A percentile compares a stretch with the other conserved stretches of the same genome.
phyloP scores from a whole-genome alignment of 2,329 filamentous ascomycete genomes.

The Colletotrichum euphorbiae region DNA sequence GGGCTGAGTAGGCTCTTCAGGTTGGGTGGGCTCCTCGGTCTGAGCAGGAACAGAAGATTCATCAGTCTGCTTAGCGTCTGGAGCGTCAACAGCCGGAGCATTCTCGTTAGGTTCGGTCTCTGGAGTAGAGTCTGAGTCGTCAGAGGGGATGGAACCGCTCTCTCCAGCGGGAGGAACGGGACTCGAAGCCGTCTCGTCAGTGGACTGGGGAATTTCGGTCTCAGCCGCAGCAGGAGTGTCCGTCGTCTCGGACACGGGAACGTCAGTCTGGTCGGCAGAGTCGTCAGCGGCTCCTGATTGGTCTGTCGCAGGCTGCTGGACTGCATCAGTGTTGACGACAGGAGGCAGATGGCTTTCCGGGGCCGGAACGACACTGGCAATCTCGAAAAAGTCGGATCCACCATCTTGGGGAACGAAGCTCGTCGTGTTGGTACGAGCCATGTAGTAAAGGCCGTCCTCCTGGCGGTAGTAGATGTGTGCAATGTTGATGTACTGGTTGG shows the following conservation, averaged over 20 bases:
- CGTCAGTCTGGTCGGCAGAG: not conserved
- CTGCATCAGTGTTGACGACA: not conserved
- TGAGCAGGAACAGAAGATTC: not conserved
- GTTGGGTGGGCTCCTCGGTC: no score
- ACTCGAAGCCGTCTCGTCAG: not conserved
- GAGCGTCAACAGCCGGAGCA: not conserved
- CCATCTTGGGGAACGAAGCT: slow-evolving; percentile 4
- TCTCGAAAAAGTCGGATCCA: not conserved
- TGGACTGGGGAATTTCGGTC: not conserved
- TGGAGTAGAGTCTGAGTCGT: not conserved
- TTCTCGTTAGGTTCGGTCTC: not conserved
- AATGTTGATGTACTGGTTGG: slow-evolving; percentile 41
- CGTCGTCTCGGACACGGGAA: no score
- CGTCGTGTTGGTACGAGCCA: not conserved
- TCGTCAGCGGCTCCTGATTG: no score
- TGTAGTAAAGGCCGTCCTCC: slow-evolving; percentile 10
- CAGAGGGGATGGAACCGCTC: not conserved
- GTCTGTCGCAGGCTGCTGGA: no score
- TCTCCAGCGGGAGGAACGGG: slow-evolving; percentile 10
- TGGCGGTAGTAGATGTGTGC: slow-evolving; percentile 41
- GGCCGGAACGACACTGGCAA: not conserved
- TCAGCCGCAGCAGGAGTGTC: not conserved
- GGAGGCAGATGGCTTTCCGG: not conserved
- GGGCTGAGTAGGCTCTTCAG: no score
- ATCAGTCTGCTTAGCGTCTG: not conserved